These are phyloP conservation scores for Tetracladium setigerum DNA, from an alignment of 495 filamentous ascomycete species.

Conservation along the genomic window DNA sequence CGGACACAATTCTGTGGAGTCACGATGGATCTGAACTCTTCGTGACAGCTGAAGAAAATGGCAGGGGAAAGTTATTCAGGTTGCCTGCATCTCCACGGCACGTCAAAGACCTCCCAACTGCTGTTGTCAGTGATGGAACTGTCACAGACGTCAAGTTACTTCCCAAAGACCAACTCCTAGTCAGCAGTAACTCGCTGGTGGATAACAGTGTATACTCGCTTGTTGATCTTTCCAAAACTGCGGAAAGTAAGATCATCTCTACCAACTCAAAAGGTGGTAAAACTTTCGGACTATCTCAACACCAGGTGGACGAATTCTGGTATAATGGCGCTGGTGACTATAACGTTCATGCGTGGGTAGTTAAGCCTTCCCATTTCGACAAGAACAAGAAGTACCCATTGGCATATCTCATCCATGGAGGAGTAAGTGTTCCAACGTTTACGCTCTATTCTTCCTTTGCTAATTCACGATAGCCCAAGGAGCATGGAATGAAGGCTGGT, in stretches of 20 bases:
- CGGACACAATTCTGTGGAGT: conserved; percentile 58
- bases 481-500: conserved; percentile 78
- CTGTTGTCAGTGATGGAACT: conserved; percentile 52
- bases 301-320: conserved; percentile 65
- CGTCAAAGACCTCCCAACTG: conserved; percentile 43
- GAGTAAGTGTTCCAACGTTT: conserved; percentile 23
- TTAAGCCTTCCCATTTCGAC: conserved; percentile 77
- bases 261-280: conserved; percentile 62
- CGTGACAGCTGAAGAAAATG: conserved; percentile 59
- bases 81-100: conserved; percentile 45
- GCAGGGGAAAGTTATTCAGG: conserved; percentile 55
- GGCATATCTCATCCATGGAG: conserved; percentile 79
- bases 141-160: conserved; percentile 52
- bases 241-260: conserved; percentile 35
- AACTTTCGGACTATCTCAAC: conserved; percentile 55
- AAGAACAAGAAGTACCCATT: conserved; percentile 69
- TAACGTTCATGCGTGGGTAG: conserved; percentile 67
- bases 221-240: conserved; percentile 34
- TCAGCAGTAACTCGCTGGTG: conserved; percentile 57
- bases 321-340: conserved; percentile 54
- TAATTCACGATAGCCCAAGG: conserved; percentile 53
- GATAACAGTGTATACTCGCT: conserved; percentile 64
- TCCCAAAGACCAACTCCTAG: conserved; percentile 46
- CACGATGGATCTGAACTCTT: conserved; percentile 56
- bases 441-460: background rate